A percentile compares a stretch with the other conserved stretches of the same genome.
Evolutionary conservation across 345 rosid species (phyloP).

Genomic region (Hibiscus mutabilis): DNA sequence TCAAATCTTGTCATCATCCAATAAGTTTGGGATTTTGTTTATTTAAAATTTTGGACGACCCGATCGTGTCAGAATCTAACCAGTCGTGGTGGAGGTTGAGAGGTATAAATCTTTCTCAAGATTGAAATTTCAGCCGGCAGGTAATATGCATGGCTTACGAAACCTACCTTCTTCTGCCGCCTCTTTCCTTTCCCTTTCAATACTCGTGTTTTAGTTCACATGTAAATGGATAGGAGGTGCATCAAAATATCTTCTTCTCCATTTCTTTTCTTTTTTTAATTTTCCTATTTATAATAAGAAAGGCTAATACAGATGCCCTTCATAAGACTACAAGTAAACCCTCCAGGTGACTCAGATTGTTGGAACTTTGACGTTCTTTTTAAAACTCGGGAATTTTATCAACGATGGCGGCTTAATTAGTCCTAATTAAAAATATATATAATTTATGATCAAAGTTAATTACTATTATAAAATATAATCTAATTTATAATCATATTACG

Average conservation of each 20-base stretch:
- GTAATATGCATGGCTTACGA: background rate
- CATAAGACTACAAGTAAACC: too few species aligned
- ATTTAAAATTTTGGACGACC: background rate
- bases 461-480: too few species aligned
- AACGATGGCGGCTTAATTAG: background rate
- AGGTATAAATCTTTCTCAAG: background rate
- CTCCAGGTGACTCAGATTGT: too few species aligned
- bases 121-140: background rate
- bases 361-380: background rate
- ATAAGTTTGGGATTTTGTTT: background rate
- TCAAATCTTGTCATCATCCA: conserved; percentile 4
- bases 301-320: too few species aligned
- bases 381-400: background rate
- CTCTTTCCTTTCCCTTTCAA: background rate
- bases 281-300: too few species aligned
- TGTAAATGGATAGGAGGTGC: background rate
- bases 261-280: background rate
- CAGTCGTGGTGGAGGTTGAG: conserved; percentile 1
- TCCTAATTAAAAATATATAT: background rate
- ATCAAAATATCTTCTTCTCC: background rate
- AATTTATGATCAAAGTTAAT: too few species aligned
- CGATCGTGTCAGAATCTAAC: background rate
- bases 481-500: too few species aligned
- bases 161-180: background rate
- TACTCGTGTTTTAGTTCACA: background rate